These are phyloP conservation scores for Trichoderma sp. DNA, from an alignment of 2,329 filamentous ascomycete genomes.

Conservation along the genomic window DNA sequence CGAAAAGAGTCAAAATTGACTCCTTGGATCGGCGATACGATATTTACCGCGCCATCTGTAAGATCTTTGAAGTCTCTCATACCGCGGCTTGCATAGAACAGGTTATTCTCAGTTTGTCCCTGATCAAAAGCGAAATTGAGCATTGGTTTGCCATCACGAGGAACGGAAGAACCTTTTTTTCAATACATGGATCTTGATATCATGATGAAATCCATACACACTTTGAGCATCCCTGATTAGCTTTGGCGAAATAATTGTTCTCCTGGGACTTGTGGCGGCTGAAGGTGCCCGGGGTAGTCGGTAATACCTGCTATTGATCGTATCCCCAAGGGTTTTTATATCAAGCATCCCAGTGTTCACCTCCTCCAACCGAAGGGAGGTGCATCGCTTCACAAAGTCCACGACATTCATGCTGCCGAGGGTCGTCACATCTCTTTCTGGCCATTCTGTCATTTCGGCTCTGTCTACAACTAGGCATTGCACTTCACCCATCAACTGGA, in stretches of 20 bases:
- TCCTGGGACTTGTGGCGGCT: neutral
- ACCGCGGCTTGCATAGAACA: neutral
- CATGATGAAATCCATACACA: neutral
- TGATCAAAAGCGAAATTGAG: neutral
- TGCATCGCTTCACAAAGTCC: neutral
- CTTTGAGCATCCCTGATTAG: neutral
- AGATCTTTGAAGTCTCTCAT: neutral
- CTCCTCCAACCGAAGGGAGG: neutral
- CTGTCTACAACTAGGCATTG: neutral
- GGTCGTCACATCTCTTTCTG: constrained; percentile 13
- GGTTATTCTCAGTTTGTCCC: neutral
- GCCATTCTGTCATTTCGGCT: neutral
- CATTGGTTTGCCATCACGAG: neutral
- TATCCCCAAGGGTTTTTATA: neutral
- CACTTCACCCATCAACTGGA: constrained; percentile 23
- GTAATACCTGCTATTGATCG: neutral
- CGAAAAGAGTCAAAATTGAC: constrained; percentile 22
- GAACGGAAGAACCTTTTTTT: neutral
- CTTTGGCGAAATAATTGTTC: neutral
- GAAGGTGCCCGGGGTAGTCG: neutral
- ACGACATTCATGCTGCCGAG: neutral
- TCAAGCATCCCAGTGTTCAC: neutral
- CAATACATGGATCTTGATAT: neutral
- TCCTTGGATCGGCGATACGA: neutral
- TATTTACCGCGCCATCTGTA: neutral